Conservation (phyloP, 2,329 filamentous ascomycete genomes). For the Sporothrix euskadiensis region DNA sequence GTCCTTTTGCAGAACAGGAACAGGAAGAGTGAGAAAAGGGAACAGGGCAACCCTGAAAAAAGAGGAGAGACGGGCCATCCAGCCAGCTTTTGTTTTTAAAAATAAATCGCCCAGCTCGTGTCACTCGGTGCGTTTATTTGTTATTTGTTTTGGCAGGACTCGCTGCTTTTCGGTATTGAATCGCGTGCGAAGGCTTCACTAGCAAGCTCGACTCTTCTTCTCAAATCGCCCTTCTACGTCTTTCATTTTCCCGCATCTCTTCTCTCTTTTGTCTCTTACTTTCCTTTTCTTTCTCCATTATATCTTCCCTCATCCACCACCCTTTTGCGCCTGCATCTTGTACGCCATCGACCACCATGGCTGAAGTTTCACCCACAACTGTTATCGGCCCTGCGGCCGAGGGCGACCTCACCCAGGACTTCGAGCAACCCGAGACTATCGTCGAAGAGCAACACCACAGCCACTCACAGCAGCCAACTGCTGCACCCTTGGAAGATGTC, state of each 20-base stretch:
- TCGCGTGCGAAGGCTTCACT: not conserved
- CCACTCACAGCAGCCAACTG: slow-evolving; percentile 16
- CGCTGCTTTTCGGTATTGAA: not conserved
- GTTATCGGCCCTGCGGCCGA: not conserved
- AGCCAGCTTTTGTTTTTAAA: not conserved
- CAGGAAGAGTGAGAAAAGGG: not conserved
- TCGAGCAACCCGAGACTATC: slow-evolving; percentile 32
- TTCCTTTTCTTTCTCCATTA: not conserved
- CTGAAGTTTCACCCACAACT: not conserved
- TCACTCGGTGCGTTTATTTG: not conserved
- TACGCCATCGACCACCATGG: slow-evolving; percentile 6
- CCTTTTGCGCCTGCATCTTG: not conserved
- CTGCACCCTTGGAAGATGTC: slow-evolving; percentile 29
- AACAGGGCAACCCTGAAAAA: not conserved
- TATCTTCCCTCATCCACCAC: not conserved
- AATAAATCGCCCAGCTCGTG: slow-evolving; percentile 1
- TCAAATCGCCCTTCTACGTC: not conserved
- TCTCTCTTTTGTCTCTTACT: not conserved
- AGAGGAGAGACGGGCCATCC: not conserved
- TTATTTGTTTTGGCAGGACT: not conserved
- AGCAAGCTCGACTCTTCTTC: not conserved
- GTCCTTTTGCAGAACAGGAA: not conserved
- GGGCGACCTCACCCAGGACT: not conserved
- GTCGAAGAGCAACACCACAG: slow-evolving; percentile 24
- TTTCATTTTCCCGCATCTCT: not conserved